Percentiles rank a stretch among this genome's conserved stretches.
phyloP scores from a whole-genome alignment of 2,329 filamentous ascomycete genomes.

The Ophiosphaerella narmari region DNA sequence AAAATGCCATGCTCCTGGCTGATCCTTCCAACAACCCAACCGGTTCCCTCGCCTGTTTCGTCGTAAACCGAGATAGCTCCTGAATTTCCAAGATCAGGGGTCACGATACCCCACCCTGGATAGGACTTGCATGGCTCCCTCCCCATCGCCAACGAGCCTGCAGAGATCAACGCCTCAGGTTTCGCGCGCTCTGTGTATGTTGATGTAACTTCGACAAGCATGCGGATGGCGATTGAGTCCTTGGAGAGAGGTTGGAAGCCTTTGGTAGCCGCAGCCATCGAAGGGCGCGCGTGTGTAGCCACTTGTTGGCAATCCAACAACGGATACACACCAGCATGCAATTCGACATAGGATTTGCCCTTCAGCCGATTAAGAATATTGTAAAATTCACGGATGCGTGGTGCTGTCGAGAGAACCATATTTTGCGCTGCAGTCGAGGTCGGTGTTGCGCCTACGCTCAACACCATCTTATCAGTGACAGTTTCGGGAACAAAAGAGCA shows the following conservation, averaged over 20 bases:
- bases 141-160: constrained; percentile 71
- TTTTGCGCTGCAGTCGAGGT: constrained; percentile 71
- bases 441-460: constrained; percentile 78
- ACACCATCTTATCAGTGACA: constrained; percentile 48
- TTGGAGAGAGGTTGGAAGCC: constrained; percentile 50
- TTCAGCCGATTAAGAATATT: constrained; percentile 46
- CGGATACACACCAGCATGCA: constrained; percentile 79
- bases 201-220: constrained; percentile 73
- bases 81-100: constrained; percentile 57
- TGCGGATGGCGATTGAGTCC: constrained; percentile 66
- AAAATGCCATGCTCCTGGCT: constrained; percentile 81
- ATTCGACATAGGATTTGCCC: constrained; percentile 57
- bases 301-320: constrained; percentile 79
- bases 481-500: constrained; percentile 45
- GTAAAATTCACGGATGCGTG: constrained; percentile 48
- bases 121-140: constrained; percentile 75
- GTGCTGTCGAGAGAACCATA: constrained; percentile 48
- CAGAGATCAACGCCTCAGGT: constrained; percentile 70
- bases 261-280: constrained; percentile 14
- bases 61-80: constrained; percentile 29
- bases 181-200: constrained; percentile 59
- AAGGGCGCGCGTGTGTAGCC: constrained; percentile 66
- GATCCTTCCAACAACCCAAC: constrained; percentile 72
- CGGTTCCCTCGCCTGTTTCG: constrained; percentile 37
- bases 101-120: constrained; percentile 71